phyloP scores from a whole-genome alignment of 1,284 basidiomycete species.

The Puccinia horiana region DNA sequence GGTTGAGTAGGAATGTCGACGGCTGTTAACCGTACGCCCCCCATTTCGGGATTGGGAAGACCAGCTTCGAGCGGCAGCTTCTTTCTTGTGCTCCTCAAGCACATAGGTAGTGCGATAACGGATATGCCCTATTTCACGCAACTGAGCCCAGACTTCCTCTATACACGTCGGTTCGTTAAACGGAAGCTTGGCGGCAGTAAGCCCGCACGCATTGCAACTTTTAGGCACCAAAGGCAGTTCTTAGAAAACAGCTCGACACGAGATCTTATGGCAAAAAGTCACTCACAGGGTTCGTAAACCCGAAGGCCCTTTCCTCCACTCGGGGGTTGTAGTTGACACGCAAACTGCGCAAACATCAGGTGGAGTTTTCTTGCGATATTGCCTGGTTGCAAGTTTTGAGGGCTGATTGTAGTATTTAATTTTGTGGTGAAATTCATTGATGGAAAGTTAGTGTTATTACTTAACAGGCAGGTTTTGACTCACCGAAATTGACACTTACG shows the following conservation, averaged over 20 bases:
- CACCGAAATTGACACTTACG: neutral
- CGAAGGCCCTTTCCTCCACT: constrained; percentile 48
- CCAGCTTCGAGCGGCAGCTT: constrained; percentile 43
- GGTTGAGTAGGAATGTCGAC: constrained; percentile 10
- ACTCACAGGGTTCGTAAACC: constrained; percentile 46
- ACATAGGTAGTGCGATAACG: constrained; percentile 23
- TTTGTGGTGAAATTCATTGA: neutral
- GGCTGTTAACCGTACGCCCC: neutral
- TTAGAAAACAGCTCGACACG: neutral
- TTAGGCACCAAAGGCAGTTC: neutral
- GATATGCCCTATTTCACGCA: constrained; percentile 30
- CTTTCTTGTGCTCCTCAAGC: constrained; percentile 21
- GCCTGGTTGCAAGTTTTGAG: constrained; percentile 27
- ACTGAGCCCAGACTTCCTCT: constrained; percentile 46
- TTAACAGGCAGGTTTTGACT: neutral
- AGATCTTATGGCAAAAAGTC: neutral
- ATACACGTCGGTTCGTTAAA: constrained; percentile 23
- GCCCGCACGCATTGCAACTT: constrained; percentile 46
- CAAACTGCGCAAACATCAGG: constrained; percentile 45
- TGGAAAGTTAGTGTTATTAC: neutral
- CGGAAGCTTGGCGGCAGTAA: constrained; percentile 45
- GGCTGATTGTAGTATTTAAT: neutral
- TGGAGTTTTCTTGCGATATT: constrained; percentile 48
- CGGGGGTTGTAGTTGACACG: constrained; percentile 13
- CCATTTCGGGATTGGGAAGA: constrained; percentile 10